phyloP scores from a whole-genome alignment of 75 land plant species.

The Larix kaempferi region DNA sequence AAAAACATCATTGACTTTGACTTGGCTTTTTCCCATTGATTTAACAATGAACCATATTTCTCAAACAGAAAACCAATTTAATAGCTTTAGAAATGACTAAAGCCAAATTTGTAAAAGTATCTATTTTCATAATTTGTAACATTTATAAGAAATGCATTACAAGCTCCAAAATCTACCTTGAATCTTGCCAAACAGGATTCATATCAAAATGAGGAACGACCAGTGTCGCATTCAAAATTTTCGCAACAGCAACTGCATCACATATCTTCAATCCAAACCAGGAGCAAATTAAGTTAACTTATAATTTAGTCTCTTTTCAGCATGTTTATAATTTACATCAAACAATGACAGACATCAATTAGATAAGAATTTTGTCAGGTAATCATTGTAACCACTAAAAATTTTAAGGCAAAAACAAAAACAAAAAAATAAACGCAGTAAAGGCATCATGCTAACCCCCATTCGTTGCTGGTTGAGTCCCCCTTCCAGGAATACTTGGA shows the following conservation, averaged over 20 bases:
- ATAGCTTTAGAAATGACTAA: neutral
- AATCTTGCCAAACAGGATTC: slow-evolving; percentile 95
- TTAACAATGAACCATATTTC: neutral
- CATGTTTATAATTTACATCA: neutral
- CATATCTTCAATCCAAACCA: slow-evolving; percentile 58
- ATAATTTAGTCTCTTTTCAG: neutral
- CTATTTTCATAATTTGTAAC: neutral
- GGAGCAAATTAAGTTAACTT: slow-evolving; percentile 9
- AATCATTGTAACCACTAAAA: neutral
- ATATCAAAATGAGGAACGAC: slow-evolving; percentile 87
- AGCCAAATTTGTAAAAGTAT: neutral
- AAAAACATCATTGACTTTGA: slow-evolving; percentile 18
- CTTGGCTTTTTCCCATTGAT: slow-evolving; percentile 8
- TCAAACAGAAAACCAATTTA: too few relatives aligned
- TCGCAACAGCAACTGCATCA: slow-evolving; percentile 98
- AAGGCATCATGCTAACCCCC: slow-evolving; percentile 64
- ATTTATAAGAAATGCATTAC: neutral
- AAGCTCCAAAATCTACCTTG: slow-evolving; percentile 51
- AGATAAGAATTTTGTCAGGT: neutral
- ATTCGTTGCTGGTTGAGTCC: slow-evolving; percentile 96
- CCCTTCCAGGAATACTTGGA: slow-evolving; percentile 95
- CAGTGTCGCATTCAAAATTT: slow-evolving; percentile 86
- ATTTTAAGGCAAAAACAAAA: neutral
- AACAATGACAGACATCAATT: neutral
- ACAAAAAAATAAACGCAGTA: neutral